A percentile compares a stretch with the other conserved stretches of the same genome.
Conservation (phyloP, 176 grass and related monocot species). For the Carex parvula region DNA sequence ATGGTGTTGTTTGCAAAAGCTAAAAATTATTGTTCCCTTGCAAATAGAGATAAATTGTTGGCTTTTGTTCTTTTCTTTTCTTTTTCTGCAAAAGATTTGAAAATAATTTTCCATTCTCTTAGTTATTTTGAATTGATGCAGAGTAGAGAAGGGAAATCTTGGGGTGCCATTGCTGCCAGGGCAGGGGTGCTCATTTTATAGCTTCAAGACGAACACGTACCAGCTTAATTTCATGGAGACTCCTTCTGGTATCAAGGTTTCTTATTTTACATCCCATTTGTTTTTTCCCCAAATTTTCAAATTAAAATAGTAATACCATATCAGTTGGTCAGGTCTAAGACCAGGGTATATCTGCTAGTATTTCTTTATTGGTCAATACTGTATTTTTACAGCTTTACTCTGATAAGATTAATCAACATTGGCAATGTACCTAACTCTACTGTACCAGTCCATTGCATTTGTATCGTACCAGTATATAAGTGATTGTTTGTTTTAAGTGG, state of each 20-base stretch:
- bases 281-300: background rate
- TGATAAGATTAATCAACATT: background rate
- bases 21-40: background rate
- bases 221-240: slow-evolving; percentile 90
- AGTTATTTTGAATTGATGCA: slow-evolving; percentile 31
- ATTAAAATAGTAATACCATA: background rate
- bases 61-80: background rate
- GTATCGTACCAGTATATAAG: background rate
- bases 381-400: background rate
- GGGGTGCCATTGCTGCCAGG: slow-evolving; percentile 78
- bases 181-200: slow-evolving; percentile 80
- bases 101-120: background rate
- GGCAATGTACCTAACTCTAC: background rate
- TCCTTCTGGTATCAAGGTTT: slow-evolving; percentile 89
- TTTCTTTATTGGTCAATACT: background rate
- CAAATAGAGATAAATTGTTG: background rate
- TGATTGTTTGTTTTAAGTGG: no score
- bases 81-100: background rate
- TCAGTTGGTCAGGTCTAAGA: background rate
- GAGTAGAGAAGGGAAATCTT: slow-evolving; percentile 69
- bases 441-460: background rate
- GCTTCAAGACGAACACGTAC: slow-evolving; percentile 86
- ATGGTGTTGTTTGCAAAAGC: background rate
- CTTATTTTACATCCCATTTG: background rate
- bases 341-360: background rate